These are phyloP conservation scores for Venturia pyrina DNA, from an alignment of 2,329 filamentous ascomycete species.

Conservation along the genomic window DNA sequence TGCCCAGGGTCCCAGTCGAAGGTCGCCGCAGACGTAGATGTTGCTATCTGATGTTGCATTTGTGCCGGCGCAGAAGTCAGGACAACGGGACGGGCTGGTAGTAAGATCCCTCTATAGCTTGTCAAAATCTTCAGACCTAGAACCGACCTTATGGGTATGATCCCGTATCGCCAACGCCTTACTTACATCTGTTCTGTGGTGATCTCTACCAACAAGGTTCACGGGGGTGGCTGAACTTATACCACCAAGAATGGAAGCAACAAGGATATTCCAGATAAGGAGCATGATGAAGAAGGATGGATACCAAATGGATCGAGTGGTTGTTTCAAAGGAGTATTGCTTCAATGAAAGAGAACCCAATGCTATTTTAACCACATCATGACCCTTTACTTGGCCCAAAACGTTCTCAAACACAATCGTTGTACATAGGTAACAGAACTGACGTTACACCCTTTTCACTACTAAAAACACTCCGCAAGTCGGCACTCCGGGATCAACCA, in stretches of 20 bases:
- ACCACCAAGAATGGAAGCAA: neutral
- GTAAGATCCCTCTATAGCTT: neutral
- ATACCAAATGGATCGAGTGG: neutral
- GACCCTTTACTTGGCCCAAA: neutral
- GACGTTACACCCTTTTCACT: constrained; percentile 1
- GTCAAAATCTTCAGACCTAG: neutral
- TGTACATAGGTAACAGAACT: neutral
- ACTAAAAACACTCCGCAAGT: neutral
- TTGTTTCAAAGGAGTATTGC: neutral
- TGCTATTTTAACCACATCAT: no score
- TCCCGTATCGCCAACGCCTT: neutral
- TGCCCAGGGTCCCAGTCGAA: constrained; percentile 26
- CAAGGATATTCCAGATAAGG: neutral
- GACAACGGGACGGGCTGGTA: neutral
- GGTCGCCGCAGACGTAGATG: constrained; percentile 15
- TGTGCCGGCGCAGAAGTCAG: constrained; percentile 15
- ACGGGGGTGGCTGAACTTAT: neutral
- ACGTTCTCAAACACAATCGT: neutral
- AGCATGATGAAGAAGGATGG: neutral
- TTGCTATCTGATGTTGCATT: constrained; percentile 6
- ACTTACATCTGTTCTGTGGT: neutral
- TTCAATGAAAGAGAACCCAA: neutral
- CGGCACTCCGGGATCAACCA: neutral
- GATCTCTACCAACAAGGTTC: neutral
- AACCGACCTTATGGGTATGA: neutral